A percentile compares a stretch with the other conserved stretches of the same genome.
phyloP scores from a whole-genome alignment of 345 rosid genomes.

The Heritiera fomes region DNA sequence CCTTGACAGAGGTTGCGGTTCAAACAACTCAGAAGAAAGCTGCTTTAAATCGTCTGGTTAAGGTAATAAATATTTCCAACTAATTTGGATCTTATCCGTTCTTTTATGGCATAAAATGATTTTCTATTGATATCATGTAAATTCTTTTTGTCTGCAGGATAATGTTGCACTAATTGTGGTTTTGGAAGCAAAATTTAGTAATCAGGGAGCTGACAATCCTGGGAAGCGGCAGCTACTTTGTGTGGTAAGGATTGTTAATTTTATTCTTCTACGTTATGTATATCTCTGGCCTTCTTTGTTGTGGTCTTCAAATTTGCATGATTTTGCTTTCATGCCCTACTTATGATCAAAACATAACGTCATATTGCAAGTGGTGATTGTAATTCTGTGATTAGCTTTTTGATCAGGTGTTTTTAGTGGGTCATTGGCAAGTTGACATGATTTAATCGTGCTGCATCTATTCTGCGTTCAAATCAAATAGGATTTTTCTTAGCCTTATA shows the following conservation, averaged over 20 bases:
- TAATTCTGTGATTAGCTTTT: background rate
- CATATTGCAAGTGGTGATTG: background rate
- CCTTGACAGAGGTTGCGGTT: conserved; percentile 86
- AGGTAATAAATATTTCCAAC: conserved; percentile 43
- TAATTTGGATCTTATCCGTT: conserved; percentile 13
- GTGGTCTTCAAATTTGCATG: background rate
- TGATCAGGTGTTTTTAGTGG: background rate
- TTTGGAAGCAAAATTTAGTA: conserved; percentile 84
- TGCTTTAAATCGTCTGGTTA: conserved; percentile 85
- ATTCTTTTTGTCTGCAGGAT: conserved; percentile 49
- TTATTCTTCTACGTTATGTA: background rate
- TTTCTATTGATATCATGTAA: conserved; percentile 15
- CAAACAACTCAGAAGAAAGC: conserved; percentile 80
- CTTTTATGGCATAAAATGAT: background rate
- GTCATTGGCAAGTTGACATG: background rate
- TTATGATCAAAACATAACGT: background rate
- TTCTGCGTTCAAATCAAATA: background rate
- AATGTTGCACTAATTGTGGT: conserved; percentile 93
- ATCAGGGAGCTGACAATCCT: conserved; percentile 81
- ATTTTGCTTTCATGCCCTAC: background rate
- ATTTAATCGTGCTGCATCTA: background rate
- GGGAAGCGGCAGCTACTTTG: conserved; percentile 93
- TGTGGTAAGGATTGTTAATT: conserved; percentile 58
- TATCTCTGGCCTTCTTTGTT: background rate
- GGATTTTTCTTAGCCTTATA: background rate